Evolutionary conservation across 2,329 filamentous ascomycete genomes (phyloP).

Genomic region (Fusarium luffae): DNA sequence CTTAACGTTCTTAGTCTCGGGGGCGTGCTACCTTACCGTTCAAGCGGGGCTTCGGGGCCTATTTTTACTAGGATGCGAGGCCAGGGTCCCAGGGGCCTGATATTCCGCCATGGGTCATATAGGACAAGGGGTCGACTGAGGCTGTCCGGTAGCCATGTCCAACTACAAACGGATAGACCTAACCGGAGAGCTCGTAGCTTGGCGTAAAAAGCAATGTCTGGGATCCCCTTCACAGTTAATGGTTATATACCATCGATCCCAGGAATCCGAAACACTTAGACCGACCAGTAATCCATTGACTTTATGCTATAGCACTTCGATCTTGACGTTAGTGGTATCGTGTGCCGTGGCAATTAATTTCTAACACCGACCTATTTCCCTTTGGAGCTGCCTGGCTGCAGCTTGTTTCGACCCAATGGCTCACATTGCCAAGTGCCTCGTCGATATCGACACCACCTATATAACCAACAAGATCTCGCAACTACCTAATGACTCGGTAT

Average conservation of each 20-base stretch:
- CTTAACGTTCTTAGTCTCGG: conserved; percentile 33
- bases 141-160: conserved; percentile 30
- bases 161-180: conserved; percentile 37
- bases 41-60: conserved; percentile 23
- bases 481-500: conserved; percentile 59
- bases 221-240: conserved; percentile 42
- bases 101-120: conserved; percentile 34
- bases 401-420: conserved; percentile 60
- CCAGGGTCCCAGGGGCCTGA: conserved; percentile 24
- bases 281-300: conserved; percentile 33
- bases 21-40: conserved; percentile 30
- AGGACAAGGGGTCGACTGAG: conserved; percentile 39
- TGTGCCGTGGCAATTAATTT: conserved; percentile 39
- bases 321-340: conserved; percentile 38
- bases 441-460: conserved; percentile 61
- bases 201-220: conserved; percentile 37
- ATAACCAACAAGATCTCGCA: conserved; percentile 63
- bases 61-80: conserved; percentile 22
- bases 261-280: conserved; percentile 46
- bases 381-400: conserved; percentile 36
- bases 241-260: conserved; percentile 45
- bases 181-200: conserved; percentile 36
- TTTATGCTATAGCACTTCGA: conserved; percentile 39
- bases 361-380: conserved; percentile 42
- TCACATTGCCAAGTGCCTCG: conserved; percentile 71